Evolutionary conservation across 345 rosid species (phyloP), one percentile per base, ranked within the genome.

Genomic region (Brassica rapa): DNA sequence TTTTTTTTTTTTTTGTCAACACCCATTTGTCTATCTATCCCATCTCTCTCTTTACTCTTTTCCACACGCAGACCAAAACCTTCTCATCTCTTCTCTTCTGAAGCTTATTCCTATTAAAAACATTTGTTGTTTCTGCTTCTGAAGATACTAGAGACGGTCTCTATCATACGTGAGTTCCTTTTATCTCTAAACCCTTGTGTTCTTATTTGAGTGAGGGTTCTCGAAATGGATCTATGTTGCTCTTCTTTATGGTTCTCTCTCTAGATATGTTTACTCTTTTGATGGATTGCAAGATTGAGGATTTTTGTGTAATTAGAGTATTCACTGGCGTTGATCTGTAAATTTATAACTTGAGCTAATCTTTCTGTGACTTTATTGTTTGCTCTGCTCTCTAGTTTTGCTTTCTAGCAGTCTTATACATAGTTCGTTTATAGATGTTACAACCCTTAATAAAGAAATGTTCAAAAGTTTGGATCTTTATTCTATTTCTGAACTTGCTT

Each of bases 81-180:
- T 55, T 43, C 15, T 8, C 66, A 11, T 53, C 27, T 15, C 33
- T 59, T 70, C 49, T 77, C 35, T 25, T 25, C 39, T n/a, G 3
- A 61, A 78, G 83, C 27, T 41, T 66, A 74, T 77, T 30, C 35
- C 11, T 73, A 33, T 64, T 64, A 3, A 14, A 16, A 60, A 29
- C 55, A n/a, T 51, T 61, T 61, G 1, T 12, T 39, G 46, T 70
- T 59, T 72, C 57, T 33, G 43, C 57, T 46, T 46, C 68, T 3
- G 61, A 65, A 55, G 65, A 21, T 56, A 23, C 79, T 68, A n/a
- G 21, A 65, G 71, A 39, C 46, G 15, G 63, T 70, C 68, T 84
- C 77, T 78, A 83, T 74, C 14, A 39, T 32, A 35, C 77, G 88
- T 89, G 80, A 83, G 83, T 76, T 76, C 30, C 55, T 66, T 37